A percentile compares a stretch with the other conserved stretches of the same genome.
These are phyloP conservation scores for Coffea eugenioides DNA, from an alignment of 257 asterid genomes.

Conservation along the genomic window DNA sequence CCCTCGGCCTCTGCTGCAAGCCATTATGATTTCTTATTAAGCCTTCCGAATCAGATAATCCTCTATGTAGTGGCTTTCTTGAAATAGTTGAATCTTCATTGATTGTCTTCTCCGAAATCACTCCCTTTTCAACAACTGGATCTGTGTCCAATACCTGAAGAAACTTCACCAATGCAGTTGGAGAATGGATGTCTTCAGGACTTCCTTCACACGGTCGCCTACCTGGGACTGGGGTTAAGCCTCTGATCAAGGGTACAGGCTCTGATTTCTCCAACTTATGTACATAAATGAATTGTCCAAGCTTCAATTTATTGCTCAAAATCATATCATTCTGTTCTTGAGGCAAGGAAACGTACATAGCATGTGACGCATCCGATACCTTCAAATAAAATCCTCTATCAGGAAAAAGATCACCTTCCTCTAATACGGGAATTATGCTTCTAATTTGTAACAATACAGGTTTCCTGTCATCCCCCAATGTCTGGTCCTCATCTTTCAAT, in stretches of 20 bases:
- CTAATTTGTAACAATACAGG: slow-evolving; percentile 59
- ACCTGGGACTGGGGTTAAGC: slow-evolving; percentile 58
- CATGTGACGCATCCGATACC: slow-evolving; percentile 69
- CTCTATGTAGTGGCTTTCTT: slow-evolving; percentile 20
- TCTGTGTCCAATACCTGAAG: slow-evolving; percentile 32
- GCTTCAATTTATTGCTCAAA: slow-evolving; percentile 48
- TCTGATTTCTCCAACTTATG: slow-evolving; percentile 41
- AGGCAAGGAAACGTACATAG: slow-evolving; percentile 54
- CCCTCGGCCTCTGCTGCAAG: slow-evolving; percentile 11
- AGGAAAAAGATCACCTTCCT: slow-evolving; percentile 76
- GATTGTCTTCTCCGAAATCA: slow-evolving; percentile 55
- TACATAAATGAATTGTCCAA: slow-evolving; percentile 66
- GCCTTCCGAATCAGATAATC: slow-evolving; percentile 32
- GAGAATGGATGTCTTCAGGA: slow-evolving; percentile 49
- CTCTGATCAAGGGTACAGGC: slow-evolving; percentile 63
- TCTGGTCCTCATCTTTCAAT: slow-evolving; percentile 32
- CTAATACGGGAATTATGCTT: slow-evolving; percentile 70
- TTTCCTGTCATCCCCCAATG: slow-evolving; percentile 28
- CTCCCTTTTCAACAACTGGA: slow-evolving; percentile 56
- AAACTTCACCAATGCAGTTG: slow-evolving; percentile 27
- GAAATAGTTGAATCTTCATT: slow-evolving; percentile 16
- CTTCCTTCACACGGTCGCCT: slow-evolving; percentile 53
- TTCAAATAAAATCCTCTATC: slow-evolving; percentile 63
- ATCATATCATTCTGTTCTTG: slow-evolving; percentile 64
- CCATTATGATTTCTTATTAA: slow-evolving; percentile 18